phyloP scores from a whole-genome alignment of 106 monocot species.

The Triglochin maritima region DNA sequence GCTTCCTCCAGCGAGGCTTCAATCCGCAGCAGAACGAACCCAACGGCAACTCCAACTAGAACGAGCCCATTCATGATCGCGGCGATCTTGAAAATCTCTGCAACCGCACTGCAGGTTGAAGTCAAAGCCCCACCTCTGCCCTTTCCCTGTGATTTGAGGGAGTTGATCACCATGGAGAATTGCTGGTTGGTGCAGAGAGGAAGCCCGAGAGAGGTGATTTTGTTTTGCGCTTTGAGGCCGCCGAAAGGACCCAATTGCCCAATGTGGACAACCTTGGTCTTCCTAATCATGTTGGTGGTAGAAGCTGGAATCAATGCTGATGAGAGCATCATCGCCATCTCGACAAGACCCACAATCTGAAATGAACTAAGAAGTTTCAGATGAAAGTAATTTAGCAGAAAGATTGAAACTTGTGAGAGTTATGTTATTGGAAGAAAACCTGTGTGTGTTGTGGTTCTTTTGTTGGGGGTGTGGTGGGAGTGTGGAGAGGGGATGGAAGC shows the following conservation, averaged over 20 bases:
- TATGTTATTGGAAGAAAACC: too few species aligned
- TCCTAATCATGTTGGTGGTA: slow-evolving; percentile 3
- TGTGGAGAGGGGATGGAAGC: not conserved
- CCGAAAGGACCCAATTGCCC: slow-evolving; percentile 28
- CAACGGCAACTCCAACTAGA: slow-evolving; percentile 60
- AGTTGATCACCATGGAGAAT: slow-evolving; percentile 35
- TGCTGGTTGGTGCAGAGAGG: slow-evolving; percentile 27
- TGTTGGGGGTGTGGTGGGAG: not conserved
- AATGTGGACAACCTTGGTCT: slow-evolving; percentile 10
- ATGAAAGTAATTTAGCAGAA: not conserved
- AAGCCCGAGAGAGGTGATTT: slow-evolving; percentile 22
- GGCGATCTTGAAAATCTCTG: slow-evolving; percentile 60
- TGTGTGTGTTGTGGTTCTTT: not conserved
- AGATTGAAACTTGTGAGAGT: not conserved
- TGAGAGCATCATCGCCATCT: slow-evolving; percentile 6
- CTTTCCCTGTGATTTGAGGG: slow-evolving; percentile 10
- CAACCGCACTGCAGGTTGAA: slow-evolving; percentile 38
- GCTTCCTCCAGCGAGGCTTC: slow-evolving; percentile 47
- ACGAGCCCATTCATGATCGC: slow-evolving; percentile 60
- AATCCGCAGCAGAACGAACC: slow-evolving; percentile 56
- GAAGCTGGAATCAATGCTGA: not conserved
- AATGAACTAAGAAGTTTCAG: not conserved
- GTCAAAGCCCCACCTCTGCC: slow-evolving; percentile 22
- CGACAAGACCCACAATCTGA: not conserved
- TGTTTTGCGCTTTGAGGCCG: slow-evolving; percentile 32